A percentile compares a stretch with the other conserved stretches of the same genome.
Conservation (phyloP, 352 stramenopile genomes). For the Phytophthora brassicae region DNA sequence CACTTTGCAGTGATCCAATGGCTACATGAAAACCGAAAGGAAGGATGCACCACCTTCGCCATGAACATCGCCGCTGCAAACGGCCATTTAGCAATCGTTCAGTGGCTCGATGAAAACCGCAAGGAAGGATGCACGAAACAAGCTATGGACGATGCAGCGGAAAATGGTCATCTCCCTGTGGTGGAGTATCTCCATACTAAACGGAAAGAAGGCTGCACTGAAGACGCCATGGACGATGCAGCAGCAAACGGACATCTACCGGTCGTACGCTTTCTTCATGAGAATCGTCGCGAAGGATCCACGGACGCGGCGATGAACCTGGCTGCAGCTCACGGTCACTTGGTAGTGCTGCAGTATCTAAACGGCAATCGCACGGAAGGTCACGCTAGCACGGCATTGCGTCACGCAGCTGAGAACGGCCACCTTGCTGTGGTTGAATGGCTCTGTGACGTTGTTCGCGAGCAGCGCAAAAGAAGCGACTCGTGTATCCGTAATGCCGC, state of each 20-base stretch:
- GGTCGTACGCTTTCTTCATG: slow-evolving; percentile 19
- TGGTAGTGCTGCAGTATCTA: slow-evolving; percentile 18
- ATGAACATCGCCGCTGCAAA: slow-evolving; percentile 14
- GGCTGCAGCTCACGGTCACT: slow-evolving; percentile 9
- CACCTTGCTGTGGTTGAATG: slow-evolving; percentile 12
- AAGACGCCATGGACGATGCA: slow-evolving; percentile 22
- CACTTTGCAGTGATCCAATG: slow-evolving; percentile 15
- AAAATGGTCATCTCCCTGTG: slow-evolving; percentile 17
- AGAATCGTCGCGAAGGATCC: slow-evolving; percentile 20
- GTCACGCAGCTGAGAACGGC: slow-evolving; percentile 9
- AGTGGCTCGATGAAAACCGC: slow-evolving; percentile 15
- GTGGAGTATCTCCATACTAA: slow-evolving; percentile 22
- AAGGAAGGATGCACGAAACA: slow-evolving; percentile 16
- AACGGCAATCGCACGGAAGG: slow-evolving; percentile 15
- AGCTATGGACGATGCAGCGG: slow-evolving; percentile 18
- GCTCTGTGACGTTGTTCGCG: slow-evolving; percentile 12
- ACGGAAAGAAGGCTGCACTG: slow-evolving; percentile 17
- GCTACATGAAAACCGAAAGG: slow-evolving; percentile 14
- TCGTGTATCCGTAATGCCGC: slow-evolving; percentile 13
- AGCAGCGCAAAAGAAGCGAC: slow-evolving; percentile 15
- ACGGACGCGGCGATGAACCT: slow-evolving; percentile 17
- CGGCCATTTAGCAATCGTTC: slow-evolving; percentile 12
- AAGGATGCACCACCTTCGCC: slow-evolving; percentile 15
- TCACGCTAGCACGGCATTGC: slow-evolving; percentile 8
- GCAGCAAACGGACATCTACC: slow-evolving; percentile 15